These are phyloP conservation scores for Globisporangium middletonii DNA, from an alignment of 352 stramenopile species.

Conservation along the genomic window DNA sequence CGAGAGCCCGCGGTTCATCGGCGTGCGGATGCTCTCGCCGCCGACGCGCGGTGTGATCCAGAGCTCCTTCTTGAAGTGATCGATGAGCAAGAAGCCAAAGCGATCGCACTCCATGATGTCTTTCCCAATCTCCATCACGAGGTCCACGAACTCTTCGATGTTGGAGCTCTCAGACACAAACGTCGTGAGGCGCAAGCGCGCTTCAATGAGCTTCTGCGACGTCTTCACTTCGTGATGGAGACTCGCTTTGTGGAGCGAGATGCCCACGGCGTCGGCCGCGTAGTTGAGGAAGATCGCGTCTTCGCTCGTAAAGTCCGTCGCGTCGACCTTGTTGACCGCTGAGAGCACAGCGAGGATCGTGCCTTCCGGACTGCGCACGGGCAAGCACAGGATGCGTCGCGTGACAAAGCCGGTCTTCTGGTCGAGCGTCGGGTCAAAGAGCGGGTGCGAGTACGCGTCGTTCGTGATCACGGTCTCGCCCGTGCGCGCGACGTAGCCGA, in stretches of 20 bases:
- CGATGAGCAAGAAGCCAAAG: slow-evolving; percentile 62
- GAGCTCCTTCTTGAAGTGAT: slow-evolving; percentile 74
- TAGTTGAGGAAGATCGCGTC: slow-evolving; percentile 74
- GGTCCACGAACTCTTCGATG: slow-evolving; percentile 56
- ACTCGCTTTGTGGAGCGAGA: slow-evolving; percentile 61
- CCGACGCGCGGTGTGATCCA: slow-evolving; percentile 57
- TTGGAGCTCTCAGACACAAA: slow-evolving; percentile 56
- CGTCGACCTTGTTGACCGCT: slow-evolving; percentile 70
- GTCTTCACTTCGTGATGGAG: slow-evolving; percentile 64
- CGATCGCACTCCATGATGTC: slow-evolving; percentile 72
- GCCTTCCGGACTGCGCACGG: slow-evolving; percentile 51
- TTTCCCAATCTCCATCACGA: slow-evolving; percentile 71
- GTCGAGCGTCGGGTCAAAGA: slow-evolving; percentile 63
- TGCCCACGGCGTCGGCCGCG: slow-evolving; percentile 56
- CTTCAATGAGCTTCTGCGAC: slow-evolving; percentile 67
- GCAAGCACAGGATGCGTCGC: slow-evolving; percentile 53
- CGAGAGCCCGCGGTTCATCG: slow-evolving; percentile 63
- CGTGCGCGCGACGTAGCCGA: slow-evolving; percentile 54
- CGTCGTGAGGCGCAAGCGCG: slow-evolving; percentile 50
- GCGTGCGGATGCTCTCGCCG: slow-evolving; percentile 48
- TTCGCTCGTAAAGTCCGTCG: slow-evolving; percentile 56
- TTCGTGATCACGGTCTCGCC: slow-evolving; percentile 68
- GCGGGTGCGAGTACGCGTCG: slow-evolving; percentile 49
- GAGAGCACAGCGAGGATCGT: slow-evolving; percentile 56
- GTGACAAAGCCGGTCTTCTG: slow-evolving; percentile 61